Evolutionary conservation across 129 eudicot genomes (phyloP), one percentile per base, ranked within the genome.

Genomic region (Flaveria bidentis): DNA sequence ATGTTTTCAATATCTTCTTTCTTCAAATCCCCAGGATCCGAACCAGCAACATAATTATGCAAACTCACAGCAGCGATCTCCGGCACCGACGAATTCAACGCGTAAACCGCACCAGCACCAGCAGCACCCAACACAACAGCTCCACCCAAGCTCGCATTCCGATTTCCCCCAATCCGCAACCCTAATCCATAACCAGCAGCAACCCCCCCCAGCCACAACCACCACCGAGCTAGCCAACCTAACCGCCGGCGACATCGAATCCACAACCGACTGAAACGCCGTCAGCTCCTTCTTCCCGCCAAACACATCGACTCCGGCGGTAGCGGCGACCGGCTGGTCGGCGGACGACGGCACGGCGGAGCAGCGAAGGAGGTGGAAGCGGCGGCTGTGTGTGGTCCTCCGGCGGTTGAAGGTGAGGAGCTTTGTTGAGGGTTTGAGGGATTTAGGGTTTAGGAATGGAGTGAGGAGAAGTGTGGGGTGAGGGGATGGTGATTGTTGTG

Each of bases 171-270:
- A 61, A 89, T 26, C 0, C 90, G 81, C 1, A 83, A 77, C 63
- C 96, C 99, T 28, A 95, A 77, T 30, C 96, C 99, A 78, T 91
- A 95, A 0, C 99, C 99, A 56, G 97, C 94, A 4, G 94, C 96
- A 17, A 82, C 83, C 20, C 96, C 96, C 96, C 11, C 82, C 97
- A 3, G 92, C 89, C 20, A 91, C 81, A 1, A 95, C 55, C n/a
- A 95, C 72, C 17, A 79, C 94, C 4, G 99, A 95, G 81, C 82
- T 72, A 33, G 88, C 90, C 45, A 91, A 58, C 71, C 99, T 81
- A 12, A 89, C 85, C 0, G 99, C 87, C 11, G 96, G 92, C 9
- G 99, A 76, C 91, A 89, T 72, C 2, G 94, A 70, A 18, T 89
- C 94, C 49, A 91, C 93, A 0, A 95, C 22, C 3, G 92, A 72